Evolutionary conservation across 768 basidiomycete species (phyloP), one percentile per base, ranked within the genome.

Genomic region (Boletus sp.): DNA sequence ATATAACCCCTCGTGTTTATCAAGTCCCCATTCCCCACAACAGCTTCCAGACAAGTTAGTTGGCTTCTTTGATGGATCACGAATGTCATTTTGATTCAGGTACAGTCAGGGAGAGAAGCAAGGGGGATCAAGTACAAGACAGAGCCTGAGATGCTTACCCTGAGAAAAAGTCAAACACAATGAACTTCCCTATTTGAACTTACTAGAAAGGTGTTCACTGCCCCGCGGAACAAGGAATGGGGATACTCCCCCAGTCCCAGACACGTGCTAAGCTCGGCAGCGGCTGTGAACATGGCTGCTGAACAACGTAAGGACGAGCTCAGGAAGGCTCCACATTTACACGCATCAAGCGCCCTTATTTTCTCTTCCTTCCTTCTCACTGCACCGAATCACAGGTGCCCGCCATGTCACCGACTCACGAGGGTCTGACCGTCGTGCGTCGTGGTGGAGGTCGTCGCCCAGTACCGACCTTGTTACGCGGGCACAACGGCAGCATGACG

Each of bases 401-500:
- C 6, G n/a, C 25, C 38, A 62, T 63, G 56, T 2, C 52, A 8
- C 60, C 38, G 14, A 25, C 25, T 25, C 25, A 5, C 25, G 25
- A 25, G 25, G 27, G 14, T 15, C n/a, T 55, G 5, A 19, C 57
- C 1, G 34, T 52, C 39, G 5, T 47, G 9, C 44, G 32, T n/a
- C 42, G 47, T 15, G 13, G 34, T 5, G 40, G 34, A 39, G 44
- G 8, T 8, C 57, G 8, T 8, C 57, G 51, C 10, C 19, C 37
- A 4, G 5, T 38, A 5, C 50, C 64, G 15, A 53, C 5, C 17
- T 2, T 60, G 14, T 21, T 64, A 19, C 53, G 44, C 2, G 63
- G 64, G 17, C 64, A 66, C n/a, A 0, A 41, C 0, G 54, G 61
- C 2, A 25, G 51, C 41, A 32, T 57, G 38, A 9, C 43, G 1